These are phyloP conservation scores for Boletus sp. DNA, from an alignment of 1,284 basidiomycete species.

Conservation along the genomic window DNA sequence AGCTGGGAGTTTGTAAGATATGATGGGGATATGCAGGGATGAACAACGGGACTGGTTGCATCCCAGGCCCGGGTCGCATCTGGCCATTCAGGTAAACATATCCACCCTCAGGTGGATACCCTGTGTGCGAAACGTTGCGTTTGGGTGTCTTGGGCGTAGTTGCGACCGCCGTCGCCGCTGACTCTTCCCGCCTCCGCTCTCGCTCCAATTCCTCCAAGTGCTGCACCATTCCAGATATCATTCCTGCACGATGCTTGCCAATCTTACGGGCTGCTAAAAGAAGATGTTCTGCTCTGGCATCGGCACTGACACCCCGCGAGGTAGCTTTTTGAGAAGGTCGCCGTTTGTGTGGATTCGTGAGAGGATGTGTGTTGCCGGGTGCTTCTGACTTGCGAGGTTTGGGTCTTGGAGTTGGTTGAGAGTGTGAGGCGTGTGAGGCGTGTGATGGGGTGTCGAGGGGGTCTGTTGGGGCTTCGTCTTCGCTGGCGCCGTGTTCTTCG, in stretches of 20 bases:
- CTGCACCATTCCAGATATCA: constrained; percentile 37
- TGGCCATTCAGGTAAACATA: constrained; percentile 32
- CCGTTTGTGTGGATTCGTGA: constrained; percentile 20
- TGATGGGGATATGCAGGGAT: constrained; percentile 31
- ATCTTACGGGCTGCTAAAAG: constrained; percentile 49
- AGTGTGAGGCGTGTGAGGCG: constrained; percentile 8
- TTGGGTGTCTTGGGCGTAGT: constrained; percentile 34
- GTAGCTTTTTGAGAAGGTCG: constrained; percentile 26
- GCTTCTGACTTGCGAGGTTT: constrained; percentile 28
- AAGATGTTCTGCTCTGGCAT: constrained; percentile 49
- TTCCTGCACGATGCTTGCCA: constrained; percentile 43
- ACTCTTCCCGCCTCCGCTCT: constrained; percentile 29
- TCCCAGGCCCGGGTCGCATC: constrained; percentile 20
- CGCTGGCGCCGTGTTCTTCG: constrained; percentile 24
- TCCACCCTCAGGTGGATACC: constrained; percentile 19
- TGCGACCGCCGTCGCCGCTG: constrained; percentile 24
- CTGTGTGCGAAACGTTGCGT: constrained; percentile 18
- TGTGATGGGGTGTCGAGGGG: constrained; percentile 17
- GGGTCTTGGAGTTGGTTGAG: constrained; percentile 24
- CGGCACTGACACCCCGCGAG: constrained; percentile 35
- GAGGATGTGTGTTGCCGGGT: constrained; percentile 2
- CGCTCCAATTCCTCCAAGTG: constrained; percentile 30
- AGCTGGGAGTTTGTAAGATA: constrained; percentile 31
- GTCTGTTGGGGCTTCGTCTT: constrained; percentile 24
- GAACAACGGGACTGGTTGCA: constrained; percentile 31